Evolutionary conservation across 179 eudicot genomes (phyloP).

Genomic region (Monotropa hypopitys): DNA sequence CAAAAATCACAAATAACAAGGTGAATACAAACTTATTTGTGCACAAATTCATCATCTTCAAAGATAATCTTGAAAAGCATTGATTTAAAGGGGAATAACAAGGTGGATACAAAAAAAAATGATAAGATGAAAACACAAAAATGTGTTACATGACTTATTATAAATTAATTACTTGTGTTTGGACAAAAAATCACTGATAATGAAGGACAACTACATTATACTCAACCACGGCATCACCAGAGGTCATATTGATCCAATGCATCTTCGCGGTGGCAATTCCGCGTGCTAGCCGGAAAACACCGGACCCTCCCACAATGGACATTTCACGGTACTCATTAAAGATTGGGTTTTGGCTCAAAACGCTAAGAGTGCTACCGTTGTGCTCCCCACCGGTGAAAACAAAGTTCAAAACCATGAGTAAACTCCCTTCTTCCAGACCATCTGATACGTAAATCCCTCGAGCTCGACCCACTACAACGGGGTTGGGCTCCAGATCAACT

Average conservation of each 20-base stretch:
- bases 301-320: constrained; percentile 50
- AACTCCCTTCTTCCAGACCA: constrained; percentile 14
- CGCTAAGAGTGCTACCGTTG: constrained; percentile 44
- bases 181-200: neutral
- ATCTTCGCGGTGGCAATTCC: constrained; percentile 32
- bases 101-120: neutral
- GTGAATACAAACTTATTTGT: too few species aligned
- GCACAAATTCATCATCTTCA: too few species aligned
- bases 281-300: constrained; percentile 39
- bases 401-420: constrained; percentile 31
- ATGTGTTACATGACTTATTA: neutral
- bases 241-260: neutral
- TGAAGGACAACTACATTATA: constrained; percentile 1
- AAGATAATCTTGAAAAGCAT: too few species aligned
- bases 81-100: too few species aligned
- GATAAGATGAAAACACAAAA: neutral
- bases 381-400: constrained; percentile 29
- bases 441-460: constrained; percentile 46
- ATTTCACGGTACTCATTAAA: constrained; percentile 28
- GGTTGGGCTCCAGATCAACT: constrained; percentile 18
- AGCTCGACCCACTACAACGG: constrained; percentile 33
- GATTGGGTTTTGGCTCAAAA: constrained; percentile 39
- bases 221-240: neutral
- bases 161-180: neutral
- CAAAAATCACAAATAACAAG: too few species aligned